Base-by-base conservation (phyloP, 495 filamentous ascomycete genomes). In the Rusavskia elegans region DNA sequence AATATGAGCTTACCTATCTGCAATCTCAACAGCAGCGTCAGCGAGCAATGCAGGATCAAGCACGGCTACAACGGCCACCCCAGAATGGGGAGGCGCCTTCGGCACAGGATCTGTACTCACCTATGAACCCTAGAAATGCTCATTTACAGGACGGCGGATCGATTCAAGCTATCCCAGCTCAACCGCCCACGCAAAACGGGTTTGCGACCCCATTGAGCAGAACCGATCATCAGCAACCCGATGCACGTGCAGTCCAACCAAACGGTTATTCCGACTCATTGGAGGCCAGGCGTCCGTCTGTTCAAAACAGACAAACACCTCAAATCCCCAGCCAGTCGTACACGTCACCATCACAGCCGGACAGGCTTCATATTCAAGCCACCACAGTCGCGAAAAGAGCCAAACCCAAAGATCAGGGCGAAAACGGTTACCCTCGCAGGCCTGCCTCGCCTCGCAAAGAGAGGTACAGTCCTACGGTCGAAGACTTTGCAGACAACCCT, bases 1-100 rank as follows among this genome's bases (percentile, higher is more conserved):
- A 69, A 23, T 95, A 88, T 59, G 89, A 96, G 61, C 78, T 83
- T 49, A 77, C 76, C n/a, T 85, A 77, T 66, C 79, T 82, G 23
- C 75, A 77, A 57, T 77, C 73, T 49, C 77, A 79, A 54, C 71
- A 71, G 50, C 67, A 70, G 72, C 61, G 58, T 55, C 63, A 57
- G 35, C 62, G 69, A 57, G 52, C 55, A 16, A 55, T 57, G 50
- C 39, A 35, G 30, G 60, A 60, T 38, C 59, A 50, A 25, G 40
- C 44, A 30, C 45, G 55, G 44, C 41, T 46, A 17, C 32, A 45
- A 11, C n/a, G 45, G 13, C 55, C 59, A 41, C 42, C 53, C 3
- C 59, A 61, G 48, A 58, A 53, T 32, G 52, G 63, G 35, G 64
- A 62, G 19, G 30, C 40, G 20, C 44, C 48, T 32, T n/a, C 29